Evolutionary conservation across 192 early-diverging fungal species (phyloP).

Genomic region (Backusella luteola): DNA sequence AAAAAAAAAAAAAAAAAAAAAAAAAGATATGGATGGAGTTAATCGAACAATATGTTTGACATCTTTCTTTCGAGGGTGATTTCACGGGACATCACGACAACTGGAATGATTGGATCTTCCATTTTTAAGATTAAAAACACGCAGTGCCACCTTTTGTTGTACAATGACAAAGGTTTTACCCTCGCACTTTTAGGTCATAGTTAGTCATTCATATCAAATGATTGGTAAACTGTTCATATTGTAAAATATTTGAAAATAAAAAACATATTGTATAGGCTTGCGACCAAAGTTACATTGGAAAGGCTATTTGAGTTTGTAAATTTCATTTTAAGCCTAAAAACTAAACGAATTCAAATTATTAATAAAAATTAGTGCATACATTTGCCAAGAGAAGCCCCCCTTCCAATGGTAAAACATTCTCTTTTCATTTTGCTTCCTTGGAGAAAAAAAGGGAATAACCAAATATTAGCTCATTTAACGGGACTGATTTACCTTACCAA

Average conservation of each 20-base stretch:
- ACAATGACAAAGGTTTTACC: not conserved
- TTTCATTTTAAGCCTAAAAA: not conserved
- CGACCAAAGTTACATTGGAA: not conserved
- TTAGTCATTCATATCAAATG: not conserved
- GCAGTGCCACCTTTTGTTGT: not conserved
- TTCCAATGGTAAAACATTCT: not conserved
- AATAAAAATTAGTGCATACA: not conserved
- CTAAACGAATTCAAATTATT: not conserved
- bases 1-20: too few relatives aligned
- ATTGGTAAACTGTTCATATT: not conserved
- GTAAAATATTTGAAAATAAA: too few relatives aligned
- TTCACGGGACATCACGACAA: not conserved
- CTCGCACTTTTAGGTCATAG: not conserved
- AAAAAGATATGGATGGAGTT: too few relatives aligned
- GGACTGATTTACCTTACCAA: not conserved
- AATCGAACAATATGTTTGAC: not conserved
- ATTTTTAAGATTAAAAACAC: slow-evolving; percentile 7
- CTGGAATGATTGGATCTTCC: not conserved
- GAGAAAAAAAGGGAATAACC: not conserved
- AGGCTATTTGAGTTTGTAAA: not conserved
- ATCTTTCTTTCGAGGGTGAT: not conserved
- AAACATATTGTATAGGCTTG: too few relatives aligned
- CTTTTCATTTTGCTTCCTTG: not conserved
- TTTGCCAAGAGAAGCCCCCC: not conserved
- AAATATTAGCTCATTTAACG: too few relatives aligned